A percentile compares a stretch with the other conserved stretches of the same genome.
Evolutionary conservation across 805 yeast genomes (phyloP).

Genomic region (Scheffersomyces spartinae): DNA sequence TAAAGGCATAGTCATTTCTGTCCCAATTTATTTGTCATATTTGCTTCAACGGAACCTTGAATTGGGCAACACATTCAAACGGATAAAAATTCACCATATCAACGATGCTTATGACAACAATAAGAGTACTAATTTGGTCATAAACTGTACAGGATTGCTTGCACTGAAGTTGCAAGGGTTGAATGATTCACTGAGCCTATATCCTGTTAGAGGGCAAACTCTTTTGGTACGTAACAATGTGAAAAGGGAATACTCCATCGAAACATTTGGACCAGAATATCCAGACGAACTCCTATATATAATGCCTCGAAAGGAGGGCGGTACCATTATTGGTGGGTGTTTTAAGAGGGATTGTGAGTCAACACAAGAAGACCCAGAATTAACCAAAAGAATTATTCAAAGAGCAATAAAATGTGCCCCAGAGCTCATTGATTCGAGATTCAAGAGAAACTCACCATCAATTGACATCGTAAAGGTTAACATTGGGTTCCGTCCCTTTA

Average conservation of each 20-base stretch:
- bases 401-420: slow-evolving; percentile 35
- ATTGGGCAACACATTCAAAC: slow-evolving; percentile 36
- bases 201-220: slow-evolving; percentile 53
- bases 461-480: slow-evolving; percentile 20
- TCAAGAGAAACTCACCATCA: slow-evolving; percentile 12
- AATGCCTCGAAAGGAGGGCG: slow-evolving; percentile 70
- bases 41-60: slow-evolving; percentile 33
- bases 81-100: slow-evolving; percentile 31
- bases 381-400: slow-evolving; percentile 35
- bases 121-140: slow-evolving; percentile 35
- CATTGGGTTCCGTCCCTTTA: slow-evolving; percentile 28
- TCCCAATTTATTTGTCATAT: slow-evolving; percentile 44
- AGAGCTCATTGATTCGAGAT: slow-evolving; percentile 18
- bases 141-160: slow-evolving; percentile 48
- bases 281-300: slow-evolving; percentile 40
- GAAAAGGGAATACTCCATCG: slow-evolving; percentile 18
- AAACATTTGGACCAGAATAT: slow-evolving; percentile 15
- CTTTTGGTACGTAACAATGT: slow-evolving; percentile 37
- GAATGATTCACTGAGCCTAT: slow-evolving; percentile 26
- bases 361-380: slow-evolving; percentile 23
- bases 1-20: slow-evolving; percentile 48
- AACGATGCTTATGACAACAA: slow-evolving; percentile 38
- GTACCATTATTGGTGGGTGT: slow-evolving; percentile 53
- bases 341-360: slow-evolving; percentile 9
- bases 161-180: slow-evolving; percentile 36